Conservation (phyloP, 495 filamentous ascomycete species). For the Penicillium paradoxum region DNA sequence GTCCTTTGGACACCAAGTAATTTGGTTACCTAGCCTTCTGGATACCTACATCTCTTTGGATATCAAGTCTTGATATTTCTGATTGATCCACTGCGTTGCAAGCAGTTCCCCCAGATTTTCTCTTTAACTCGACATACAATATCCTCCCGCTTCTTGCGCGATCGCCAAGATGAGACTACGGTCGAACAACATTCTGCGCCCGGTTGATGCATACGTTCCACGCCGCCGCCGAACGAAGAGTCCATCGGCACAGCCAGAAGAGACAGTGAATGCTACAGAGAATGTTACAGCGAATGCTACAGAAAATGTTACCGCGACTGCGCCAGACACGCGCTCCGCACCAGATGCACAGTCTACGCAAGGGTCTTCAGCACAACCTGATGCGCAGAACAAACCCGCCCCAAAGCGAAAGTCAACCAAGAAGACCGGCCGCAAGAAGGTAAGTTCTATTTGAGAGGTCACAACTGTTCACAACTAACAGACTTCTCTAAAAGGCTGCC, state of each 20-base stretch:
- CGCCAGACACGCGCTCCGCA: too few species aligned
- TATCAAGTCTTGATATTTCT: background rate
- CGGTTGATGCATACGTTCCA: background rate
- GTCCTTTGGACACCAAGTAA: background rate
- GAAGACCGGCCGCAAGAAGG: background rate
- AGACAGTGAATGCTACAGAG: background rate
- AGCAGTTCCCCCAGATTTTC: background rate
- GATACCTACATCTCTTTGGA: background rate
- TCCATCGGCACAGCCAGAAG: conserved; percentile 13
- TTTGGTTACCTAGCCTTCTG: background rate
- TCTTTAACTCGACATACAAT: background rate
- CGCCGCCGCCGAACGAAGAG: conserved; percentile 21
- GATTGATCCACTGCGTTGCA: background rate
- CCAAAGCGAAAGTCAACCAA: background rate
- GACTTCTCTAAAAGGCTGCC: background rate
- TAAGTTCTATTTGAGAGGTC: background rate
- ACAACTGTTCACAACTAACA: background rate
- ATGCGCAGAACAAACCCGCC: background rate
- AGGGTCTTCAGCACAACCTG: conserved; percentile 4
- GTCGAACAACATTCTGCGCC: background rate
- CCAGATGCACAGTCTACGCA: background rate
- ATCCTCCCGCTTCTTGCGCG: background rate
- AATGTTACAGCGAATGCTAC: background rate
- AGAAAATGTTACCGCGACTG: too few species aligned
- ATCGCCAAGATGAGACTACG: conserved; percentile 7